Base-by-base conservation (phyloP, 129 eudicot genomes). In the Scalesia atractyloides region DNA sequence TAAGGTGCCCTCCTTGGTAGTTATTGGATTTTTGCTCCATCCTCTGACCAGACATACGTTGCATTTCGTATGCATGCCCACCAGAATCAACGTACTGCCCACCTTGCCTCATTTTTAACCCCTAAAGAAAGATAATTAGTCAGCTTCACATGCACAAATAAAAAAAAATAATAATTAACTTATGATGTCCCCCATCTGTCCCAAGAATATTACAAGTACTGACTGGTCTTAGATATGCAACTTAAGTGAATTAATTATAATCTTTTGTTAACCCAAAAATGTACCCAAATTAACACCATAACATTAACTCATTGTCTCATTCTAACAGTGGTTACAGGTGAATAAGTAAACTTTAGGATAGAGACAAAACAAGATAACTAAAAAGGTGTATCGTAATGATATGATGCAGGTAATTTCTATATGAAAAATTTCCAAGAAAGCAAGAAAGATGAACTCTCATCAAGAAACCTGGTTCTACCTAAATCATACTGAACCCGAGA, bases 41-140 rank as follows among this genome's bases (percentile, higher is more conserved):
- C 67, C 87, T 86, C 71, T 82, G 87, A 68, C 79, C 80, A 41
- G 90, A 67, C 56, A 85, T 53, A 51, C 79, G 89, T 64, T 81
- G 86, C 79, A 81, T 75, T 52, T 85, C 83, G 78, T 81, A 84
- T 65, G 82, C 69, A 74, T 78, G 74, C 24, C 81, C 81, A 67
- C 83, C 77, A 16, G 89, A 76, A 78, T 82, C 86, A 16, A 73
- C 84, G 70, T 81, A 81, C 47, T 78, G 79, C 44, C 81, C 81
- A 37, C 79, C 70, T 75, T 84, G 89, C 63, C 85, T 85, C 89
- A 85, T 85, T 58, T 77, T 48, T 48, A 44, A 36, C 66, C 63
- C 80, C 81, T 46, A 60, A 9, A 26, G 9, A 52, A 57, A 70
- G 56, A 64, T 73, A 69, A 69, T 67, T 51, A 57, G 24, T 48